These are phyloP conservation scores for Tetrahymena thermophila DNA, from an alignment of 73 alveolate genomes.

Conservation along the genomic window DNA sequence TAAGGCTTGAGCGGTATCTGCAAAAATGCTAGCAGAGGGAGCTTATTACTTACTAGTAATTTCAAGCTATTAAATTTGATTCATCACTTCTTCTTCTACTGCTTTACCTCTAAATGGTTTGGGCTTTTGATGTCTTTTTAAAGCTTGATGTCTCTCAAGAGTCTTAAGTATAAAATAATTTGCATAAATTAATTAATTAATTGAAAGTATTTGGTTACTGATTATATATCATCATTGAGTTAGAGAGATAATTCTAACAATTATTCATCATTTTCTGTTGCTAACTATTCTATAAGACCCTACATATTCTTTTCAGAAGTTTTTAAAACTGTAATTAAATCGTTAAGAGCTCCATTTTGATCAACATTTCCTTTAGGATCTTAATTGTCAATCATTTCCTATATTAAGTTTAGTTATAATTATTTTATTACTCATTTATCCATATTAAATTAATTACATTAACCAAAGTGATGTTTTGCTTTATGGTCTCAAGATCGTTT, in stretches of 20 bases:
- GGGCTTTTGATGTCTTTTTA: neutral
- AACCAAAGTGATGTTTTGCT: neutral
- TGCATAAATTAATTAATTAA: neutral
- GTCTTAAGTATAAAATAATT: neutral
- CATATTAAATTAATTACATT: neutral
- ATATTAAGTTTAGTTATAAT: neutral
- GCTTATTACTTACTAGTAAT: neutral
- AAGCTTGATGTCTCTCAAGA: neutral
- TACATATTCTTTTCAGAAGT: conserved; percentile 1
- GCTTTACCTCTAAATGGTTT: neutral
- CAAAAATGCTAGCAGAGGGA: neutral
- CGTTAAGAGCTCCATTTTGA: neutral
- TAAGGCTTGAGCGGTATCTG: neutral
- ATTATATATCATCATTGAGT: neutral
- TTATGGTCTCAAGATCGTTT: neutral
- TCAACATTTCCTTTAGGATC: neutral
- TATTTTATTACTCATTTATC: neutral
- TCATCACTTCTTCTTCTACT: neutral
- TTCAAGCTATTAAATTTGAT: neutral
- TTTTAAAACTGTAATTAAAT: neutral
- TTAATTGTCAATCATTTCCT: neutral
- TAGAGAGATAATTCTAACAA: neutral
- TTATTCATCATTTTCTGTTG: neutral
- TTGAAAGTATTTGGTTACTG: neutral
- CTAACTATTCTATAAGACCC: neutral